phyloP scores from a whole-genome alignment of 2,329 filamentous ascomycete genomes.

The Penicillium concentricum region DNA sequence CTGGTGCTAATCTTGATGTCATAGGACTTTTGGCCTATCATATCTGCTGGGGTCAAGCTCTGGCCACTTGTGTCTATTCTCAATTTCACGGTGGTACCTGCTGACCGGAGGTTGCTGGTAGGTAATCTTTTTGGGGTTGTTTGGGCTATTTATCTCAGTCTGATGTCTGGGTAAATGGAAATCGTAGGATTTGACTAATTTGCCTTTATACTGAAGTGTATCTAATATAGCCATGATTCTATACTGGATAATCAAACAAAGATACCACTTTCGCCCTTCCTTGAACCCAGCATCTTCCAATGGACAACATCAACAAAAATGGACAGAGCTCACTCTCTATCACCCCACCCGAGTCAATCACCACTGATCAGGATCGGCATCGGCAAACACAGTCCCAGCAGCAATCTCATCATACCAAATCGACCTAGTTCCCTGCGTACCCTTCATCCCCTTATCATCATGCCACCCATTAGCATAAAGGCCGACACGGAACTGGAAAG shows the following conservation, averaged over 20 bases:
- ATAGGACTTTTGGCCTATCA: slow-evolving; percentile 39
- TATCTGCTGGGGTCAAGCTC: slow-evolving; percentile 40
- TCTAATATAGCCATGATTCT: not conserved
- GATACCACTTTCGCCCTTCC: not conserved
- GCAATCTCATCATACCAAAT: slow-evolving; percentile 54
- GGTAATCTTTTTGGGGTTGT: not conserved
- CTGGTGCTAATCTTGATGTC: not conserved
- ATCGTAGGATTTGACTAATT: not conserved
- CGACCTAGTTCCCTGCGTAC: slow-evolving; percentile 45
- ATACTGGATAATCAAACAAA: not conserved
- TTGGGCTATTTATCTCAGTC: slow-evolving; percentile 18
- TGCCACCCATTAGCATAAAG: slow-evolving; percentile 54
- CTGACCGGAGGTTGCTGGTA: slow-evolving; percentile 32
- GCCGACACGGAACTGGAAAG: slow-evolving; percentile 49
- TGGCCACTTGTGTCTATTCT: slow-evolving; percentile 43
- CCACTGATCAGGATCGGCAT: slow-evolving; percentile 36
- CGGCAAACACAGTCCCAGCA: slow-evolving; percentile 43
- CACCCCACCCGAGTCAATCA: not conserved
- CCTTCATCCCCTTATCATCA: slow-evolving; percentile 42
- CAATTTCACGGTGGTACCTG: slow-evolving; percentile 40
- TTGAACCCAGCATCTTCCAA: not conserved
- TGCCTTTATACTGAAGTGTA: not conserved
- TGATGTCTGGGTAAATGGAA: slow-evolving; percentile 25
- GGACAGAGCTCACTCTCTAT: not conserved
- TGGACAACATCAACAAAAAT: not conserved